phyloP scores from a whole-genome alignment of 2,329 filamentous ascomycete genomes.

The Venturia nashicola region DNA sequence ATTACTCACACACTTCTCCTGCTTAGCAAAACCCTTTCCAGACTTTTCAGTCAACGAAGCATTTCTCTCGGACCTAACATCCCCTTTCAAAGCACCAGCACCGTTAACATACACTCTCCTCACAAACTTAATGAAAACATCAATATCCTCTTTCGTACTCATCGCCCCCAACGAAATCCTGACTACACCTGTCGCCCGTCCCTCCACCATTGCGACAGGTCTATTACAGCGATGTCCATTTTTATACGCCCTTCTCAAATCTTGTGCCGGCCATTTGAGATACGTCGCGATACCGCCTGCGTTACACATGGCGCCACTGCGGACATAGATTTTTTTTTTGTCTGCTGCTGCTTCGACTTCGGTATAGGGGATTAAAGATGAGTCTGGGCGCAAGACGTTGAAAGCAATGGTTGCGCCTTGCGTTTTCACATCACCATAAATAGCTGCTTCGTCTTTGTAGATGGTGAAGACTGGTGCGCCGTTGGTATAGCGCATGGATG shows the following conservation, averaged over 20 bases:
- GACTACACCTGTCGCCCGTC: conserved; percentile 47
- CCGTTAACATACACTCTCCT: background rate
- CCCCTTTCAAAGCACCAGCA: background rate
- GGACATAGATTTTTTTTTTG: conserved; percentile 43
- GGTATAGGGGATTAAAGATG: conserved; percentile 42
- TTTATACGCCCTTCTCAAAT: conserved; percentile 42
- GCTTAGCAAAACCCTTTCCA: background rate
- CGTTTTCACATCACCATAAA: conserved; percentile 38
- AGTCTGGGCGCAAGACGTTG: conserved; percentile 44
- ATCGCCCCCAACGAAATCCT: conserved; percentile 50
- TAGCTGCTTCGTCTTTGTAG: conserved; percentile 39
- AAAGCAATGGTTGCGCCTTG: conserved; percentile 54
- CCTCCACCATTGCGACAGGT: conserved; percentile 40
- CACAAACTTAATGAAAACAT: conserved; percentile 36
- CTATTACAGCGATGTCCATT: conserved; percentile 46
- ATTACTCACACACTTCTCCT: background rate
- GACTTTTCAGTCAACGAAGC: background rate
- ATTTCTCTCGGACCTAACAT: background rate
- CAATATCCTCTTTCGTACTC: conserved; percentile 44
- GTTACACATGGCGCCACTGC: conserved; percentile 46
- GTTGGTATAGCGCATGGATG: conserved; percentile 39
- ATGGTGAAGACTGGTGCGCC: conserved; percentile 39
- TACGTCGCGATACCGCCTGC: conserved; percentile 37
- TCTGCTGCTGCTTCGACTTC: conserved; percentile 49
- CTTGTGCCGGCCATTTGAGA: conserved; percentile 39